Percentiles rank a stretch among this genome's conserved stretches.
Evolutionary conservation across 306 rosid species (phyloP).

Genomic region (Canavalia ensiformis): DNA sequence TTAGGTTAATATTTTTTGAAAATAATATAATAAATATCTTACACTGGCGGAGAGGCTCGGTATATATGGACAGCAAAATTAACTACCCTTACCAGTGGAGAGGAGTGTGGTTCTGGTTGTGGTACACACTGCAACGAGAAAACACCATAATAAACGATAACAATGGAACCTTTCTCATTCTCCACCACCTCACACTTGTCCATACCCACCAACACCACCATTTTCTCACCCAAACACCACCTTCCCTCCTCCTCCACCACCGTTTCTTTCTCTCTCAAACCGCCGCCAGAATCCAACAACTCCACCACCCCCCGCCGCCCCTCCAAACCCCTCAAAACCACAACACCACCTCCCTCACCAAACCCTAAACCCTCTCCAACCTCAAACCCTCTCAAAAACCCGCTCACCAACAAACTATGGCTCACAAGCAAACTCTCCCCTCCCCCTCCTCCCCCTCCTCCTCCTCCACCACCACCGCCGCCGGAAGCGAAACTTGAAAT

Average conservation of each 20-base stretch:
- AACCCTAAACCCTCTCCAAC: conserved; percentile 47
- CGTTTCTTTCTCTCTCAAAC: conserved; percentile 59
- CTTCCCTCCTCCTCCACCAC: conserved; percentile 26
- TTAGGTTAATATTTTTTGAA: no score
- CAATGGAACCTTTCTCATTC: conserved; percentile 72
- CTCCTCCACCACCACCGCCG: rapidly evolving
- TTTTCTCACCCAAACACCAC: conserved; percentile 44
- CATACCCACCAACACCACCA: conserved; percentile 36
- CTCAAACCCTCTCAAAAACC: conserved; percentile 76
- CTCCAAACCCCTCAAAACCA: conserved; percentile 60
- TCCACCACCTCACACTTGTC: conserved; percentile 58
- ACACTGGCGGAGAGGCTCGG: no score
- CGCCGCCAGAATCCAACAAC: conserved; percentile 57
- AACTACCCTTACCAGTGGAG: not conserved
- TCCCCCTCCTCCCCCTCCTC: conserved; percentile 46
- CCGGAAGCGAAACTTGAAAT: not conserved
- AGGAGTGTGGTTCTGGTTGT: not conserved
- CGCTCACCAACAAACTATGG: conserved; percentile 80
- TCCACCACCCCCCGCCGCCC: conserved; percentile 76
- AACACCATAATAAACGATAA: conserved; percentile 45
- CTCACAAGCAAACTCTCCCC: conserved; percentile 89
- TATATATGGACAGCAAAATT: no score
- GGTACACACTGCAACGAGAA: not conserved
- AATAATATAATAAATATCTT: no score
- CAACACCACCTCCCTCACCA: conserved; percentile 32